These are phyloP conservation scores for Trebouxiophyceae sp. DNA, from an alignment of 163 green algal species.

Conservation along the genomic window DNA sequence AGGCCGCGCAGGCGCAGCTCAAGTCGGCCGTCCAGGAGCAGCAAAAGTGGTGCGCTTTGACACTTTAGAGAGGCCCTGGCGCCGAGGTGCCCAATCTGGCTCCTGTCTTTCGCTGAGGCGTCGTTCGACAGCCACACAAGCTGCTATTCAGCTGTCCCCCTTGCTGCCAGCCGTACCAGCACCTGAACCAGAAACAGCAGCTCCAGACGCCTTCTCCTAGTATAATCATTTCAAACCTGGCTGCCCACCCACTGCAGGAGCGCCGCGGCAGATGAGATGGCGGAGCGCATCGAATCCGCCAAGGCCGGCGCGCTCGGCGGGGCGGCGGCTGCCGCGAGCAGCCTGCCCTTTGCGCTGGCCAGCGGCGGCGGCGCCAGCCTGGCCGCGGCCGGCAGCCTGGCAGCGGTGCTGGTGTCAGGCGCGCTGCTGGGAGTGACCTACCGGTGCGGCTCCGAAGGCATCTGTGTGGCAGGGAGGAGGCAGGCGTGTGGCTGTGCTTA, in stretches of 20 bases:
- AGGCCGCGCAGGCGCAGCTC: constrained; percentile 43
- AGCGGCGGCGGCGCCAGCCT: not conserved
- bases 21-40: constrained; percentile 12
- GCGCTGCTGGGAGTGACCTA: constrained; percentile 69
- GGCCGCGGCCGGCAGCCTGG: not conserved
- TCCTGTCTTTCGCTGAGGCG: not conserved
- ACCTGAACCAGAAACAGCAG: not conserved
- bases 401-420: constrained; percentile 16
- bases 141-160: not conserved
- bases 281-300: constrained; percentile 50
- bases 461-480: no score
- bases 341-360: constrained; percentile 28
- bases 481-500: no score
- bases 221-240: not conserved
- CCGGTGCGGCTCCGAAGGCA: no score
- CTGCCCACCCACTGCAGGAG: not conserved
- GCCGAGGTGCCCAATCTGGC: no score
- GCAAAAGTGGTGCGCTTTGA: not conserved
- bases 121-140: not conserved
- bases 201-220: not conserved
- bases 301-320: constrained; percentile 51
- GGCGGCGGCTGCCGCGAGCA: constrained; percentile 27
- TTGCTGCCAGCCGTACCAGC: not conserved
- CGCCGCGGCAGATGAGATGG: constrained; percentile 24
- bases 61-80: no score